phyloP scores from a whole-genome alignment of 106 monocot species.

The Dioscorea zingiberensis region DNA sequence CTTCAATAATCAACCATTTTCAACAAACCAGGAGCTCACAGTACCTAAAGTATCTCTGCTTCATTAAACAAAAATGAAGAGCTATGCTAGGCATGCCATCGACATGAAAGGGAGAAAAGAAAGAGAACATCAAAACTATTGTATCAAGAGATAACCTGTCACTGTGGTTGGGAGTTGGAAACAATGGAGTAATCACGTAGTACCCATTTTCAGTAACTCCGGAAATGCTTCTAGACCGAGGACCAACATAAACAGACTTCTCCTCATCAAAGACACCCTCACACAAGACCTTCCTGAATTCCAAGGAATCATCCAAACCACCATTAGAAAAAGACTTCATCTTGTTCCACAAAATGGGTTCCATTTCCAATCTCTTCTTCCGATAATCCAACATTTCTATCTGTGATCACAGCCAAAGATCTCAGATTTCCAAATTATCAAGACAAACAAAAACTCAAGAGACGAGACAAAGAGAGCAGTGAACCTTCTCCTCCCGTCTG shows the following conservation, averaged over 20 bases:
- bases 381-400: conserved; percentile 92
- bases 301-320: conserved; percentile 29
- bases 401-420: conserved; percentile 25
- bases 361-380: conserved; percentile 76
- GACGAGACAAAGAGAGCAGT: background rate
- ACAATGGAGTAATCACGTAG: conserved; percentile 75
- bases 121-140: no score
- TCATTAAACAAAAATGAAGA: no score
- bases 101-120: no score
- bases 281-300: conserved; percentile 72
- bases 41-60: no score
- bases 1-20: no score
- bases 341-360: conserved; percentile 61
- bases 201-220: conserved; percentile 94
- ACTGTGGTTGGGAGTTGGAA: conserved; percentile 25
- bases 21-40: no score
- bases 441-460: background rate
- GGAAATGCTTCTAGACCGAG: conserved; percentile 93
- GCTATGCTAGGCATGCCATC: no score
- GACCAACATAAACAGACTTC: conserved; percentile 71
- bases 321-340: conserved; percentile 11
- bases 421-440: background rate
- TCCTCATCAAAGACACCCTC: conserved; percentile 79
- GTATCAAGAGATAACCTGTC: conserved; percentile 37
- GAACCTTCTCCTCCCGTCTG: conserved; percentile 85